phyloP scores from a whole-genome alignment of 345 rosid genomes.

The Gossypioides kirkii region DNA sequence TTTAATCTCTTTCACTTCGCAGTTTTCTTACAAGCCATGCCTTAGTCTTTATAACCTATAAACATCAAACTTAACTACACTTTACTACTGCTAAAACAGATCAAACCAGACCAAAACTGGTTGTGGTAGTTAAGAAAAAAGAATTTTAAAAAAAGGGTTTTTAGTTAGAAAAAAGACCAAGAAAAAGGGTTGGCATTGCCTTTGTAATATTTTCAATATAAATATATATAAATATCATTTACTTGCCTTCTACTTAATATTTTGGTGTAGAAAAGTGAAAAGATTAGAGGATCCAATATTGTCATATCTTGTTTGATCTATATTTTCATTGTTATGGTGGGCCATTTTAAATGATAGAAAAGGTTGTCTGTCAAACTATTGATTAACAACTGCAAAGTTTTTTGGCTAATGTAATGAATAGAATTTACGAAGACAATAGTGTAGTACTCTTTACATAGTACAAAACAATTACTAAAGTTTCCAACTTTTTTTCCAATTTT shows the following conservation, averaged over 20 bases:
- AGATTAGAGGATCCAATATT: slow-evolving; percentile 15
- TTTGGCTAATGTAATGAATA: not conserved
- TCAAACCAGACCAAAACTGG: not conserved
- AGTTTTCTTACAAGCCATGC: slow-evolving; percentile 15
- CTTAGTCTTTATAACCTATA: not conserved
- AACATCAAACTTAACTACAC: not conserved
- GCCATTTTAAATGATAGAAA: slow-evolving; percentile 15
- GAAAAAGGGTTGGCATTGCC: not conserved
- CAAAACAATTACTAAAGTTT: not conserved
- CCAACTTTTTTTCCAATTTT: not conserved
- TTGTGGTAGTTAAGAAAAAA: slow-evolving; percentile 12
- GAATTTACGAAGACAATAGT: not conserved
- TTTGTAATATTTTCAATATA: not conserved
- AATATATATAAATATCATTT: not conserved
- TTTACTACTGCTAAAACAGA: slow-evolving; percentile 3
- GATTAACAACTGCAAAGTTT: not conserved
- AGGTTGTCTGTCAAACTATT: not conserved
- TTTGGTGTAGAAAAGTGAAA: slow-evolving; percentile 14
- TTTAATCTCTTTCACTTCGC: slow-evolving; percentile 1
- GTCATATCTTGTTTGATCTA: slow-evolving; percentile 9
- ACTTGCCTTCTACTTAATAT: not conserved
- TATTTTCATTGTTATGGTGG: slow-evolving; percentile 5
- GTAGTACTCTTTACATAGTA: not conserved
- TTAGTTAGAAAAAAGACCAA: not conserved
- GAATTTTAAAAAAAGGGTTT: not conserved